phyloP scores from a whole-genome alignment of 1,139 yeast genomes.

The Wickerhamomyces sp. region DNA sequence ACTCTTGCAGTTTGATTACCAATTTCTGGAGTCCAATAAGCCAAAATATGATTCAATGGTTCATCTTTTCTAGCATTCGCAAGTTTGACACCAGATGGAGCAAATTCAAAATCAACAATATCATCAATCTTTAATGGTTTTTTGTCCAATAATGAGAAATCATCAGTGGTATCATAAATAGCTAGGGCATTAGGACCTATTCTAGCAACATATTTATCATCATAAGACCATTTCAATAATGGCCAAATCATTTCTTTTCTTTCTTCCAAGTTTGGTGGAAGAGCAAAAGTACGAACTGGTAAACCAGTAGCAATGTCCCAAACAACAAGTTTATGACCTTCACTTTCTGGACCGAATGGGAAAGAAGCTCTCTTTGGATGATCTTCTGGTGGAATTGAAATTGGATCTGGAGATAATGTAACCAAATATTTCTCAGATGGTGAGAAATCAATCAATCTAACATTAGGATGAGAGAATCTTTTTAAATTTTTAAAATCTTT shows the following conservation, averaged over 20 bases:
- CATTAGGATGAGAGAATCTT: conserved; percentile 86
- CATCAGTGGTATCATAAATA: conserved; percentile 69
- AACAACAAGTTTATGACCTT: conserved; percentile 89
- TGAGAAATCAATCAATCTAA: conserved; percentile 84
- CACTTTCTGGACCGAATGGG: conserved; percentile 85
- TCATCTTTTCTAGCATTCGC: conserved; percentile 47
- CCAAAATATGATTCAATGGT: conserved; percentile 53
- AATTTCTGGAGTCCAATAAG: conserved; percentile 97
- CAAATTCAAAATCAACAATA: conserved; percentile 89
- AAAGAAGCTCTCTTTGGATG: conserved; percentile 58
- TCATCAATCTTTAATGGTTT: conserved; percentile 83
- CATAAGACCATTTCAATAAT: conserved; percentile 91
- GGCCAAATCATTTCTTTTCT: conserved; percentile 91
- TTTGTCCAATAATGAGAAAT: conserved; percentile 72
- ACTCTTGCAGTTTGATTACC: conserved; percentile 94
- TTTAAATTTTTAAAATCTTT: conserved; percentile 66
- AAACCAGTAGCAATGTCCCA: conserved; percentile 89
- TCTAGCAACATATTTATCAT: conserved; percentile 94
- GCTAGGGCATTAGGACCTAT: conserved; percentile 92
- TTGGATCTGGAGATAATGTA: conserved; percentile 85
- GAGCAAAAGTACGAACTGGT: conserved; percentile 85
- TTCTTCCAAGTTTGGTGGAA: conserved; percentile 71
- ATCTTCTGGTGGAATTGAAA: conserved; percentile 62
- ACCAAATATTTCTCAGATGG: conserved; percentile 89
- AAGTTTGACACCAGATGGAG: conserved; percentile 80